Percentiles rank a stretch among this genome's conserved stretches.
Evolutionary conservation across 148 eudicot species (phyloP).

Genomic region (Bassia scoparia): DNA sequence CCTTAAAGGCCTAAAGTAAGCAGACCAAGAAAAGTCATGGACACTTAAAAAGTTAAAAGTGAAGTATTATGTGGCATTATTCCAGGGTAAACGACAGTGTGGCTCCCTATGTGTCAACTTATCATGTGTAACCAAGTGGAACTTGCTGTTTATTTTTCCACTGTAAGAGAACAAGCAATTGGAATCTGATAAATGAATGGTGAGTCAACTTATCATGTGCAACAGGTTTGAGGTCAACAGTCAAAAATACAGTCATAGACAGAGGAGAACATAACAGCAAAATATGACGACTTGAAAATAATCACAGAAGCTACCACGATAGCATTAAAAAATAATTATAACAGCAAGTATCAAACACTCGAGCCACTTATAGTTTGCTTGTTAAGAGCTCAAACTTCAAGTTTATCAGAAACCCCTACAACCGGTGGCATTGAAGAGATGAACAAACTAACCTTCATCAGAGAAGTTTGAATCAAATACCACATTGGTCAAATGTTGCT

Average conservation of each 20-base stretch:
- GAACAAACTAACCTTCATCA: conserved; percentile 52
- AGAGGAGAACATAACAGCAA: neutral
- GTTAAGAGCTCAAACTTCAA: neutral
- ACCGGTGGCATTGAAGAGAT: neutral
- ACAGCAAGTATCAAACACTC: neutral
- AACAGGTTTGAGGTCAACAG: neutral
- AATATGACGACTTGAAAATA: neutral
- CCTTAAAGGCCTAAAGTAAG: too few relatives aligned
- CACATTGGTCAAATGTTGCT: conserved; percentile 77
- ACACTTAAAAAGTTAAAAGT: too few relatives aligned
- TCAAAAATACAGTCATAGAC: neutral
- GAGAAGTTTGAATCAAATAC: conserved; percentile 69
- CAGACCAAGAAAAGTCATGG: too few relatives aligned
- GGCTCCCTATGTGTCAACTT: too few relatives aligned
- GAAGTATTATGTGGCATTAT: too few relatives aligned
- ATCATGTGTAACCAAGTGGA: too few relatives aligned
- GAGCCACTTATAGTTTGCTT: neutral
- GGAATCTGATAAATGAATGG: neutral
- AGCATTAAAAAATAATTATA: neutral
- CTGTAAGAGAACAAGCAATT: neutral
- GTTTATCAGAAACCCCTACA: neutral
- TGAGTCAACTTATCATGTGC: neutral
- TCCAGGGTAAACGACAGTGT: too few relatives aligned
- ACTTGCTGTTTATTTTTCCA: neutral
- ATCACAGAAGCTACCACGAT: neutral